Percentiles rank a stretch among this genome's conserved stretches.
Evolutionary conservation across 345 rosid species (phyloP).

Genomic region (Raphanus raphanistrum): DNA sequence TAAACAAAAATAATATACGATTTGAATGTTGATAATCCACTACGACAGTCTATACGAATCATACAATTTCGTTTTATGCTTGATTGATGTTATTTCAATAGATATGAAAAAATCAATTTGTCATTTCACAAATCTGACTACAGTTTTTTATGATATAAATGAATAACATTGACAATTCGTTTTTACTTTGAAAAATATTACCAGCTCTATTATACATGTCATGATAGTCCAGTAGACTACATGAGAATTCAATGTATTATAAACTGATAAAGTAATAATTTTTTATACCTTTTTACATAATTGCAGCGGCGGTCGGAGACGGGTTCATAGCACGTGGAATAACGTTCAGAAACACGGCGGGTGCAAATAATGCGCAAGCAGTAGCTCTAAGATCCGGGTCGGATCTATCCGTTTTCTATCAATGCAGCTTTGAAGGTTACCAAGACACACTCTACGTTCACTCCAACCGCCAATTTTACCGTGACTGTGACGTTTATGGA

Average conservation of each 20-base stretch:
- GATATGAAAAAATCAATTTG: background rate
- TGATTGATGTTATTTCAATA: background rate
- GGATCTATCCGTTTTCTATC: slow-evolving; percentile 65
- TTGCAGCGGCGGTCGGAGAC: slow-evolving; percentile 64
- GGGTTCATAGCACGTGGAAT: slow-evolving; percentile 59
- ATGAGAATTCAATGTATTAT: background rate
- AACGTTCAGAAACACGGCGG: slow-evolving; percentile 70
- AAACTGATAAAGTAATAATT: background rate
- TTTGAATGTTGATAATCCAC: background rate
- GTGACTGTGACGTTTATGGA: slow-evolving; percentile 60
- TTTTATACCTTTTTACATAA: background rate
- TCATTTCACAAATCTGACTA: background rate
- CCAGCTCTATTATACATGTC: background rate
- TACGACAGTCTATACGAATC: background rate
- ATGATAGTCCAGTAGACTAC: background rate
- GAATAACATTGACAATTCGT: too few relatives aligned
- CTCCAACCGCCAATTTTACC: slow-evolving; percentile 67
- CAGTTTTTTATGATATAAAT: too few relatives aligned
- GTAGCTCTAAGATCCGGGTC: slow-evolving; percentile 72
- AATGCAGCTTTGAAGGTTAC: slow-evolving; percentile 62
- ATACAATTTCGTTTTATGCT: background rate
- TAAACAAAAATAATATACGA: background rate
- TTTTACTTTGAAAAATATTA: too few relatives aligned
- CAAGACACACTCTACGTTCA: slow-evolving; percentile 71
- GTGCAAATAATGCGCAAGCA: slow-evolving; percentile 62